Base-by-base conservation (phyloP, 2,329 filamentous ascomycete genomes). In the Sclerotinia nivalis region DNA sequence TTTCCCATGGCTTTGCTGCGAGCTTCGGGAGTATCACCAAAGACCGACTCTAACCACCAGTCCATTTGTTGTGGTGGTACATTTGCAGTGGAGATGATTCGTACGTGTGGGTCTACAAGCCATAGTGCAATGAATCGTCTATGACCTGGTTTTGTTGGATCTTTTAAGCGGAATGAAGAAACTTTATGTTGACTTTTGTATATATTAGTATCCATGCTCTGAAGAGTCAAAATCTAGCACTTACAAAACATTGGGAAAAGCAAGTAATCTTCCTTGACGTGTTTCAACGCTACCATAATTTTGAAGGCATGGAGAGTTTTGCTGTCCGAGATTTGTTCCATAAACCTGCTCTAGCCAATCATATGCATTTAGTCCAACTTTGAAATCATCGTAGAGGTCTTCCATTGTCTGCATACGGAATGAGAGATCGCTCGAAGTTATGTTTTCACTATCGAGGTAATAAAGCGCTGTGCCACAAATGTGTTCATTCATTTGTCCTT, bases 91-190 rank as follows among this genome's bases (percentile, higher is more conserved):
- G 80, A 87, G 13, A 86, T 80, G 62, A 89, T 81, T 9, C 82
- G 82, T 7, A 79, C 74, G 43, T 83, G 75, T 0, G 87, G 87
- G 72, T 90, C 87, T 2, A 90, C 83, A 2, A 90, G 81, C 75
- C 85, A 89, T 52, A 90, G 80, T 0, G 84, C 84, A 0, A 89
- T 78, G 68, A 89, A 84, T 72, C 85, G 84, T 20, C 85, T 80
- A 74, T 89, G 84, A 2, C 87, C 87, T 0, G 85, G 82, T 69
- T 82, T 83, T 0, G 82, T 83, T 0, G 75, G 75, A 71, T 90
- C 87, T 1, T 72, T 74, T 0, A 90, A 81, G 5, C 75, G 71
- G 75, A 89, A 89, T 0, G 83, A 80, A 7, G 80, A 74, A 0
- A 87, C 84, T 22, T 80, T 78, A 74, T 88, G 85, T 72, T 89